A percentile compares a stretch with the other conserved stretches of the same genome.
phyloP scores from a whole-genome alignment of 1,139 yeast genomes.

The Lodderomyces beijingensis region DNA sequence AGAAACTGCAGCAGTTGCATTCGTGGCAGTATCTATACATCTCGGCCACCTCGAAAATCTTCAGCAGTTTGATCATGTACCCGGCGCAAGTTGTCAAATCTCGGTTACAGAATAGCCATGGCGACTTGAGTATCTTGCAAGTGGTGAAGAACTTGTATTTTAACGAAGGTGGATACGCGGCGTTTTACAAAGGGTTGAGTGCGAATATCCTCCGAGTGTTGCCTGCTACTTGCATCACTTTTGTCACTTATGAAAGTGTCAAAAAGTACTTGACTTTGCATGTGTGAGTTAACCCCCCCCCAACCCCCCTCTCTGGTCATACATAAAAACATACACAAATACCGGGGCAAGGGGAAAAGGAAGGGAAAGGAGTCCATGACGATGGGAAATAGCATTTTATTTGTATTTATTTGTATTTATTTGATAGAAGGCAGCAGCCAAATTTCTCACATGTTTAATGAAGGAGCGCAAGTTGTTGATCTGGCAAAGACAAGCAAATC shows the following conservation, averaged over 20 bases:
- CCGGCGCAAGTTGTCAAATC: slow-evolving; percentile 84
- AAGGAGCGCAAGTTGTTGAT: no score
- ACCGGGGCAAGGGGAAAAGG: no score
- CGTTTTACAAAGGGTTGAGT: slow-evolving; percentile 72
- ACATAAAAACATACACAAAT: no score
- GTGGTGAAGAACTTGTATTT: slow-evolving; percentile 28
- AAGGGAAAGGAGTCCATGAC: no score
- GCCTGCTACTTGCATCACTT: slow-evolving; percentile 74
- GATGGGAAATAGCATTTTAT: no score
- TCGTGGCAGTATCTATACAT: slow-evolving; percentile 57
- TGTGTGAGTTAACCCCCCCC: no score
- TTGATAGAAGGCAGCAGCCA: no score
- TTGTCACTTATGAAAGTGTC: slow-evolving; percentile 57
- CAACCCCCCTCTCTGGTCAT: no score
- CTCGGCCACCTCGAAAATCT: slow-evolving; percentile 65
- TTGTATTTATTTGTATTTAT: no score
- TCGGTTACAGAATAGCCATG: slow-evolving; percentile 55
- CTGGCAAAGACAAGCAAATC: no score
- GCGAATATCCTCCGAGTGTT: slow-evolving; percentile 60
- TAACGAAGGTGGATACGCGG: slow-evolving; percentile 45
- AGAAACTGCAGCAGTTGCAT: slow-evolving; percentile 20
- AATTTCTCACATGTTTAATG: no score
- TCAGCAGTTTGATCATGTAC: slow-evolving; percentile 66
- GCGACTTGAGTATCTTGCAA: slow-evolving; percentile 10
- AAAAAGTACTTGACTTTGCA: slow-evolving; percentile 14